Evolutionary conservation across 139 green algal genomes (phyloP), one percentile per base, ranked within the genome.

Genomic region (Chlorella ohadii): DNA sequence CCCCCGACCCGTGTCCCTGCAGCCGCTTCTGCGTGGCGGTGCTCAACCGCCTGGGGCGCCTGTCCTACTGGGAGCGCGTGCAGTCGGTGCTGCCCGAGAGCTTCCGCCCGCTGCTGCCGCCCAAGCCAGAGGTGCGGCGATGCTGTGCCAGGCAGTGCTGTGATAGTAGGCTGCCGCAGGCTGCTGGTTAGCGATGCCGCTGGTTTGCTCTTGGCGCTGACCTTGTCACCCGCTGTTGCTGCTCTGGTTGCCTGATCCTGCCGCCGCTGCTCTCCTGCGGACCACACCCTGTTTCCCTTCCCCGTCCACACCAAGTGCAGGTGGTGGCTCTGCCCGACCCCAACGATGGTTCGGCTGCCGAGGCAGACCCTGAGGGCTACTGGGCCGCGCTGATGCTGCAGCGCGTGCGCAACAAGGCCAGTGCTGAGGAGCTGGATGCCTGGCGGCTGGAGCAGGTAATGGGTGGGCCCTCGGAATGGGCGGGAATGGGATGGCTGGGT

Each of bases 21-120:
- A 68, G 56, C 44, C 86, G 81, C 51, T 98, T 96, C 84, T 89
- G 89, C 47, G 78, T 86, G 36, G 78, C 85, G 41, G 86, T 96
- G 28, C 72, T 98, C 39, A 78, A 81, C n/a, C 82, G 91, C 66
- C 87, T 96, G 70, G 83, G 95, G 56, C 89, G 94, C 4, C 91
- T 98, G 70, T 92, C 91, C 16, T 94, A 94, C 72, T 85, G 80
- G 56, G 86, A 88, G 5, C 72, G 77, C 27, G 71, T 94, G 17
- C 51, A 84, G 23, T 47, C 41, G 23, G 88, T 90, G 34, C 76
- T 96, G 65, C 91, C 93, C 12, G 70, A 86, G 17, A 61, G 87
- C 20, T 93, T 96, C 83, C 72, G 88, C 16, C 51, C n/a, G 2
- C 87, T 96, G 70, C 83, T 96, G 72, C 91, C 92, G 23, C 87